Base-by-base conservation (phyloP, 2,329 filamentous ascomycete species). In the Aurifilum marmelostoma region DNA sequence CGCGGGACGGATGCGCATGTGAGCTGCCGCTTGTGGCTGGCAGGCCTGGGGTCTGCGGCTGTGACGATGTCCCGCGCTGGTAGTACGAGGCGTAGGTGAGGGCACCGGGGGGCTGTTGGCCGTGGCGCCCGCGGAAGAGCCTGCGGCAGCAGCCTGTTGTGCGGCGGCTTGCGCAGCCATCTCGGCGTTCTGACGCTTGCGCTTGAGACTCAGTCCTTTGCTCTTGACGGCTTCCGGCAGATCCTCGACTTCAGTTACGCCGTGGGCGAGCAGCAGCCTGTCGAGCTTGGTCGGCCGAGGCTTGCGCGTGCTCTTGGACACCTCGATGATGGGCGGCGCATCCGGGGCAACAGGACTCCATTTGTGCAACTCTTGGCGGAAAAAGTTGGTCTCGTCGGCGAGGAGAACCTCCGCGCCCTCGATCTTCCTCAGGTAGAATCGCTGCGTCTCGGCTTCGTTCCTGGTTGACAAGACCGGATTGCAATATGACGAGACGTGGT, bases 361-460 rank as follows among this genome's bases (percentile, higher is more conserved):
- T 77, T 93, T 97, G 80, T 99, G 96, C 68, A 99, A 85, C 77
- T 97, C 94, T 77, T 97, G 94, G 32, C 95, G 90, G 82, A 99
- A 95, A 79, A 97, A 97, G 77, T 99, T 99, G n/a, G 95, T 97
- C 81, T 99, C 96, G 68, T 91, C 91, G 0, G 94, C 88, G 2
- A 99, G 84, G 3, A 99, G 85, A 65, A 99, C 94, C 77, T 99
- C 96, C 1, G 96, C 94, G 2, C 96, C 96, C 80, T 99, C 96
- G 66, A 99, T 94, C 81, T 99, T 99, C 68, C 96, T 92, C 54
- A 99, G 84, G 75, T 97, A 98, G 80, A 99, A 99, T 7, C 97
- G 89, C 79, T 97, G 91, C 0, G 92, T 94, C 67, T 94, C 92
- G 11, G 94, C 90, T 77, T 98, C 95, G 56, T 95, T 93, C 14